phyloP scores from a whole-genome alignment of 2,329 filamentous ascomycete genomes.

The Cordyceps javanica region DNA sequence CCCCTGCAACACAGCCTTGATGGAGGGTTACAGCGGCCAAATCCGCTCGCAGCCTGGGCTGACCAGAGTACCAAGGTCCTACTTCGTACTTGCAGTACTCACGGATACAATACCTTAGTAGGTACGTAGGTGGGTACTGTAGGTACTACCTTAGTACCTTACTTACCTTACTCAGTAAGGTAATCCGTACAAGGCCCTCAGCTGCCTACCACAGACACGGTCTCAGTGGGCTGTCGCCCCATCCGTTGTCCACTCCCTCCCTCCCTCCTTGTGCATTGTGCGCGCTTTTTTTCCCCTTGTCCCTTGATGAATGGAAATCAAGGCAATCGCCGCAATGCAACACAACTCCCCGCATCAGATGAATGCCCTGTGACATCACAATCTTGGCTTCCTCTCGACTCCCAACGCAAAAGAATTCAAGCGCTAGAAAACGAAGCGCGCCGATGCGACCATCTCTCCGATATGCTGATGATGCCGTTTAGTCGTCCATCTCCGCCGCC shows the following conservation, averaged over 20 bases:
- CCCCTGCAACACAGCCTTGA: background rate
- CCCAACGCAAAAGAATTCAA: background rate
- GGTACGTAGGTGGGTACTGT: too few relatives aligned
- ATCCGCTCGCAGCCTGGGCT: background rate
- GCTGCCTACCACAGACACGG: too few relatives aligned
- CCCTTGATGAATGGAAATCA: background rate
- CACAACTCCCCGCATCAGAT: background rate
- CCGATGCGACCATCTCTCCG: too few relatives aligned
- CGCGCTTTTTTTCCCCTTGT: background rate
- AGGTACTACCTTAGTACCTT: too few relatives aligned
- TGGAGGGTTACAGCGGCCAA: background rate
- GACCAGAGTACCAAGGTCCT: background rate
- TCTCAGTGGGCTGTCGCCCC: too few relatives aligned
- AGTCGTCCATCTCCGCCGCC: too few relatives aligned
- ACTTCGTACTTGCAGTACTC: background rate
- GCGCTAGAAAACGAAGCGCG: too few relatives aligned
- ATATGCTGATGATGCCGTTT: background rate
- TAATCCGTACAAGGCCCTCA: too few relatives aligned
- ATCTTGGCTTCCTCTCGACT: too few relatives aligned
- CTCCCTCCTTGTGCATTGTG: background rate
- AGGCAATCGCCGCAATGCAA: background rate
- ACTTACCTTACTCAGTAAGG: too few relatives aligned
- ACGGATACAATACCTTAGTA: too few relatives aligned
- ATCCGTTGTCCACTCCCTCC: too few relatives aligned
- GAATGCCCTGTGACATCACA: background rate